Evolutionary conservation across 2,329 filamentous ascomycete species (phyloP), one percentile per base, ranked within the genome.

Genomic region (Fusarium sacchari): DNA sequence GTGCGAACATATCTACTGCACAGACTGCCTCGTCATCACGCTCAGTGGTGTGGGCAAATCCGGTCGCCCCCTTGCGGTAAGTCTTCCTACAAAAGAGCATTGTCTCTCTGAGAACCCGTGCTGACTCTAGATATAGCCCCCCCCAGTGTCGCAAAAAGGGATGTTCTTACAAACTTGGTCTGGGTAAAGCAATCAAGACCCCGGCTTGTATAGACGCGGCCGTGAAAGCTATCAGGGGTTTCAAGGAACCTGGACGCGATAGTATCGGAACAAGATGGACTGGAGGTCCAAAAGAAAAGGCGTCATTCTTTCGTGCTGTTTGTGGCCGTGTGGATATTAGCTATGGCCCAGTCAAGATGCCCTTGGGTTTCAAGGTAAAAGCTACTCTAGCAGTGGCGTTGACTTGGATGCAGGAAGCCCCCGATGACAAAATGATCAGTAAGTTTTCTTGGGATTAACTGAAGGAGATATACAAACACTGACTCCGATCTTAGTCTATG

Each of bases 371-470:
- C 4, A 84, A 84, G 66, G 55, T 81, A 1, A 78, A 77, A 0
- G 79, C 76, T 0, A 72, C 81, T 1, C 79, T 82, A 69, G 74
- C 79, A 7, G 74, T 82, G 0, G 69, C 83, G 2, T 28, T 78
- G 4, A 75, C 77, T 3, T 84, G 83, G 83, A 67, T 76, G 28
- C 3, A 40, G 0, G 74, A 81, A 1, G 64, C 67, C 0, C 83
- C 83, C 0, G 50, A 80, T 0, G 82, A 85, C 74, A 85, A 84
- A 68, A 82, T 83, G 7, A 82, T 85, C 22, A 75, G 83, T 83
- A 71, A 75, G 79, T 34, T 5, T 3, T 39, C 24, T 32, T 1
- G 13, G 3, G 0, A 1, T 4, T 15, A 12, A 12, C 9, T 18
- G 2, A 1, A 2, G 6, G 5, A 20, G 17, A 30, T 47, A 18